phyloP scores from a whole-genome alignment of 2,329 filamentous ascomycete genomes.

The Ophiognomonia clavigignenti-juglandacearum region DNA sequence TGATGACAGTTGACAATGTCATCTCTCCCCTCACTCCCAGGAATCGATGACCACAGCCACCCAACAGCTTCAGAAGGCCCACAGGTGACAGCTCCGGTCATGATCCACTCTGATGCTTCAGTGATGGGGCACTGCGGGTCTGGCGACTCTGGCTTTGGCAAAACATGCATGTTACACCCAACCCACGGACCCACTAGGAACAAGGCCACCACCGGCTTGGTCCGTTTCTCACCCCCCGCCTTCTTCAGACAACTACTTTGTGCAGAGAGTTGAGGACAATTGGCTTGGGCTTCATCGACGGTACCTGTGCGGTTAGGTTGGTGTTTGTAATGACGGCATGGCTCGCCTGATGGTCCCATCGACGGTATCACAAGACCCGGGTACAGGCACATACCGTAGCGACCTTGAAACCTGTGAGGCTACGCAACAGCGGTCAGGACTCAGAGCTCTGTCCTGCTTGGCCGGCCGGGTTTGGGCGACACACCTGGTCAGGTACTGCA shows the following conservation, averaged over 20 bases:
- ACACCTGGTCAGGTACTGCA: conserved; percentile 4
- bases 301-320: no score
- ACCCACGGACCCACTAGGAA: neutral
- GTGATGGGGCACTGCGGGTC: no score
- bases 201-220: neutral
- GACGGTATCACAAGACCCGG: conserved; percentile 12
- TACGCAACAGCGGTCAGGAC: conserved; percentile 13
- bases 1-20: no score
- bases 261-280: no score
- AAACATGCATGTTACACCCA: neutral
- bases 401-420: conserved; percentile 16
- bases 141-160: no score
- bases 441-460: neutral
- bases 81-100: no score
- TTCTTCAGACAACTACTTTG: neutral
- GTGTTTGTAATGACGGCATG: conserved; percentile 12
- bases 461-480: neutral
- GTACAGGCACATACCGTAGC: conserved; percentile 14
- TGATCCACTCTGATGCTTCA: no score
- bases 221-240: neutral
- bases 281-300: neutral
- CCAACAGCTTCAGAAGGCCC: no score
- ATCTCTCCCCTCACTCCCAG: no score
- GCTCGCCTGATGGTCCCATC: conserved; percentile 7
- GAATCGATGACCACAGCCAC: no score